Conservation (phyloP, 805 yeast species). For the Starmera dryadoides region DNA sequence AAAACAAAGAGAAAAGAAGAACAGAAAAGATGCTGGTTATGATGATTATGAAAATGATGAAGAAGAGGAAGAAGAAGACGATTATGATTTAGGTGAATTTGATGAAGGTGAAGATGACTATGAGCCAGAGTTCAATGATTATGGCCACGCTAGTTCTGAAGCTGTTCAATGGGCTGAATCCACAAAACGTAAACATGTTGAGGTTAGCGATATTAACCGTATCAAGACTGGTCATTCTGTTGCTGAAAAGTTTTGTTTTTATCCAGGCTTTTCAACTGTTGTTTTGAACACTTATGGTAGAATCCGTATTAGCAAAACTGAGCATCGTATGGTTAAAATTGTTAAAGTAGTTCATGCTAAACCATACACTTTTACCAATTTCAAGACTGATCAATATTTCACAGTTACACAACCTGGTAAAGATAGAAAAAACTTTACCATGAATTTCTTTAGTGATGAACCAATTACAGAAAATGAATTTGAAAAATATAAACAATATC, state of each 20-base stretch:
- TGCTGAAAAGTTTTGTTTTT: conserved; percentile 68
- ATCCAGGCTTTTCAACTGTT: conserved; percentile 70
- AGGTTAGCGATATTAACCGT: conserved; percentile 59
- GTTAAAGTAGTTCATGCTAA: conserved; percentile 50
- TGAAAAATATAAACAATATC: conserved; percentile 54
- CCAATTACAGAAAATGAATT: conserved; percentile 67
- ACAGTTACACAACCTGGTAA: conserved; percentile 77
- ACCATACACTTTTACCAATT: conserved; percentile 43
- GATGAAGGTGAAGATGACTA: conserved; percentile 37
- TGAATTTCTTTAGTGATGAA: conserved; percentile 75
- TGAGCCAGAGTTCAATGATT: conserved; percentile 35
- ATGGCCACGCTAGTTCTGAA: conserved; percentile 28
- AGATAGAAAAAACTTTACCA: conserved; percentile 64
- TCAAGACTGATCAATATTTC: conserved; percentile 50
- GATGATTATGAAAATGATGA: conserved; percentile 43
- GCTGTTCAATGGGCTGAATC: conserved; percentile 44
- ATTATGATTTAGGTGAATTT: conserved; percentile 29
- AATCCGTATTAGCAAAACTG: conserved; percentile 64
- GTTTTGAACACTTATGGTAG: conserved; percentile 74
- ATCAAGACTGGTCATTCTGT: conserved; percentile 73
- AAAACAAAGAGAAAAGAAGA: conserved; percentile 65
- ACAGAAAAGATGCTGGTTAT: conserved; percentile 32
- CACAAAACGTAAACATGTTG: conserved; percentile 36
- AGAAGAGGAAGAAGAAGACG: conserved; percentile 29
- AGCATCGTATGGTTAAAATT: conserved; percentile 80